Conservation (phyloP, 352 stramenopile species). For the Pythium utonaiense region DNA sequence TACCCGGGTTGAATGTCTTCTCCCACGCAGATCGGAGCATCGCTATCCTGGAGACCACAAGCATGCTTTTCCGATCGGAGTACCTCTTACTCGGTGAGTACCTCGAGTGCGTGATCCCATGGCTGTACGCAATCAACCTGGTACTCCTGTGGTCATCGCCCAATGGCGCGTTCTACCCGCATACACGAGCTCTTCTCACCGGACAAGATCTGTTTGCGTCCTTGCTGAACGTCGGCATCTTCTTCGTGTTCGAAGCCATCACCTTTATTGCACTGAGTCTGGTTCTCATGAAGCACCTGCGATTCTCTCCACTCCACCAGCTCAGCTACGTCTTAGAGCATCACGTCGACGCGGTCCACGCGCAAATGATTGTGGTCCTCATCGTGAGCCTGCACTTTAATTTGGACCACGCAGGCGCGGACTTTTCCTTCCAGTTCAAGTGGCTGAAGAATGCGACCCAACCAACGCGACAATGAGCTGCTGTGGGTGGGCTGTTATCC, state of each 20-base stretch:
- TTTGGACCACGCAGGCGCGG: not conserved
- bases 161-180: conserved; percentile 13
- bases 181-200: conserved; percentile 1
- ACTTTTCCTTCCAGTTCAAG: not conserved
- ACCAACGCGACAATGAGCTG: too few species aligned
- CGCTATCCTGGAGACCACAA: conserved; percentile 8
- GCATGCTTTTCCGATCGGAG: conserved; percentile 31
- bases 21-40: not conserved
- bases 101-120: conserved; percentile 32
- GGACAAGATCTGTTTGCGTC: not conserved
- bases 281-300: conserved; percentile 4
- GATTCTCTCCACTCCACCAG: conserved; percentile 25
- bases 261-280: conserved; percentile 16
- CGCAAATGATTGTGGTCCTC: conserved; percentile 25
- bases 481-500: too few species aligned
- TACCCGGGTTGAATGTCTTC: not conserved
- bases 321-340: conserved; percentile 46
- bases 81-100: conserved; percentile 33
- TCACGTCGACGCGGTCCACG: conserved; percentile 27
- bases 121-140: conserved; percentile 22
- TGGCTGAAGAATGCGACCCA: not conserved
- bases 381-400: not conserved
- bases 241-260: conserved; percentile 14
- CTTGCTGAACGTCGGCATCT: not conserved
- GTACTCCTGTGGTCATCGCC: conserved; percentile 4